Evolutionary conservation across 169 alveolate species (phyloP).

Genomic region (Neospora caninum): DNA sequence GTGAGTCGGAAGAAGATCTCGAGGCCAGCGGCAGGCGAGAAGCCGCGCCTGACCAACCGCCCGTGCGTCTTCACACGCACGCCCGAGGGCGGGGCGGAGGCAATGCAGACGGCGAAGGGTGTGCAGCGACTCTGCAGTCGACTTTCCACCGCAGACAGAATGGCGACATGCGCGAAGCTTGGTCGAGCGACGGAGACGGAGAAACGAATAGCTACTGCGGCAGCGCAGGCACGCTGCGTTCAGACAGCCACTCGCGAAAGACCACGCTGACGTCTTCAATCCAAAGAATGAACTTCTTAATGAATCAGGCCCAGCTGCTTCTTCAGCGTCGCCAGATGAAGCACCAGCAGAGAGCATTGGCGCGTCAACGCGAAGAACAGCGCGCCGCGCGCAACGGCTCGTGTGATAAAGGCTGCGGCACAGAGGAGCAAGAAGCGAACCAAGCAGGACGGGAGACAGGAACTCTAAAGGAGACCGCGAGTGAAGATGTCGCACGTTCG

Average conservation of each 20-base stretch:
- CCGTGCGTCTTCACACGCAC: no score
- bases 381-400: background rate
- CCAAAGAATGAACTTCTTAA: background rate
- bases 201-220: conserved; percentile 7
- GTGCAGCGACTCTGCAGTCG: no score
- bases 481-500: background rate
- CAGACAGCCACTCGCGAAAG: background rate
- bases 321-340: conserved; percentile 25
- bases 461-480: background rate
- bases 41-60: no score
- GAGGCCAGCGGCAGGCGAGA: background rate
- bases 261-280: background rate
- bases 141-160: no score
- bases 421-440: background rate
- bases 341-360: background rate
- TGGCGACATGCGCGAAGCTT: background rate
- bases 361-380: background rate
- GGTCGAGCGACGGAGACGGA: conserved; percentile 1
- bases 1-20: background rate
- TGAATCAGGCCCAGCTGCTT: conserved; percentile 33
- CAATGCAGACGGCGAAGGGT: no score
- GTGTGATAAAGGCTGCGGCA: background rate
- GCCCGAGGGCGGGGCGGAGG: no score
- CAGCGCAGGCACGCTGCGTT: background rate
- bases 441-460: background rate